These are phyloP conservation scores for Apiotrichum sp. DNA, from an alignment of 1,284 basidiomycete species.

Conservation along the genomic window DNA sequence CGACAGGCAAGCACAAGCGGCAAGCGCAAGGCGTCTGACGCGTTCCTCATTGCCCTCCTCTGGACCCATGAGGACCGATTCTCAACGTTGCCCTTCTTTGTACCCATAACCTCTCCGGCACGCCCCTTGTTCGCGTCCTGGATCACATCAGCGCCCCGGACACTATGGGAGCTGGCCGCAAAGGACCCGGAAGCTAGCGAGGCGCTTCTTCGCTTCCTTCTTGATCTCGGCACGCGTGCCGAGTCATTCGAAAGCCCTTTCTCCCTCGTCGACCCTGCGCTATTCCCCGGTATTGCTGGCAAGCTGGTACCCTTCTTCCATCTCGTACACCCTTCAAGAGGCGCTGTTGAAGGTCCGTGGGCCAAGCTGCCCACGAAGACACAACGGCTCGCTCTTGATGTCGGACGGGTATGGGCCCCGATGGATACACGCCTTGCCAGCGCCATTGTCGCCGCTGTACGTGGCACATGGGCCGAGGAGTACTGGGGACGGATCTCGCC, in stretches of 20 bases:
- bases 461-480: conserved; percentile 7
- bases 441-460: conserved; percentile 9
- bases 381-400: conserved; percentile 53
- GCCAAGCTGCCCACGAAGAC: conserved; percentile 52
- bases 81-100: conserved; percentile 38
- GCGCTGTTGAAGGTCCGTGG: conserved; percentile 67
- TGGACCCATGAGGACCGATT: conserved; percentile 53
- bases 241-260: conserved; percentile 38
- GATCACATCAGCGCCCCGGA: conserved; percentile 64
- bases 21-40: conserved; percentile 46
- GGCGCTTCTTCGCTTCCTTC: conserved; percentile 47
- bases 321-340: conserved; percentile 62
- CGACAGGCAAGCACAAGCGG: conserved; percentile 44
- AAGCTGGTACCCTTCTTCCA: conserved; percentile 69
- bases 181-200: conserved; percentile 56
- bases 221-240: conserved; percentile 23
- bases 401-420: conserved; percentile 40
- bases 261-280: conserved; percentile 50
- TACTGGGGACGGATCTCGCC: conserved; percentile 7
- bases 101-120: conserved; percentile 23
- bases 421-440: conserved; percentile 16
- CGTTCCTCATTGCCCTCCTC: conserved; percentile 63
- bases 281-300: conserved; percentile 25
- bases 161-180: conserved; percentile 72
- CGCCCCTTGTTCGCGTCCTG: conserved; percentile 24